Evolutionary conservation across 176 grass and related monocot genomes (phyloP), one percentile per base, ranked within the genome.

Genomic region (Oryza glaberrima): DNA sequence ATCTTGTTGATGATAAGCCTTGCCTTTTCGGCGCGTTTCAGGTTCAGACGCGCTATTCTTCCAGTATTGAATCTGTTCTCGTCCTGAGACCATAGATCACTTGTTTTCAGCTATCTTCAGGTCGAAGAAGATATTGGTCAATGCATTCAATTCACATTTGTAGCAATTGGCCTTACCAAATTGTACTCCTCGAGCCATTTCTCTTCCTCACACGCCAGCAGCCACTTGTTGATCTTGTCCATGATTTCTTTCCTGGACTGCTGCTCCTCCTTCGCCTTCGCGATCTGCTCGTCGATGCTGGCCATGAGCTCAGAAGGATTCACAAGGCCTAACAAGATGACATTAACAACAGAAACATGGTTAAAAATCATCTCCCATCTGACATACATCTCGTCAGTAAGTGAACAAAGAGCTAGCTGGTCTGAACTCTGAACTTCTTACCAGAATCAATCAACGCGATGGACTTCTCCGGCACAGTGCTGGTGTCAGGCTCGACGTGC

Each of bases 151-250:
- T 44, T 4, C n/a, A 15, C 19, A 20, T 13, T 14, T 84, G 30
- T 68, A 20, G 54, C 30, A 40, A 61, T 4, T 36, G 3, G 0
- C 47, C 84, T 1, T 90, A 90, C 88, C 88, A 75, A 3, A 5
- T 69, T 90, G 84, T 90, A 82, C 48, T 79, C 80, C 16, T 90
- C 88, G 0, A 90, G 89, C 89, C 92, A 94, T 63, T 84, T 82
- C 76, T 94, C 92, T 52, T 94, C 92, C 3, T 94, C 92, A 11
- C 92, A 91, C 0, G 87, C 92, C 45, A 86, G 25, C 8, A 94
- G 84, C 92, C 92, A 94, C 85, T 89, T 94, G 86, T 82, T 82
- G 25, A 91, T 78, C 87, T 84, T 89, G 25, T 91, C 92, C 87
- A 94, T 87, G 73, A 94, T 88, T 23, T 94, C 89, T 72, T 76